phyloP scores from a whole-genome alignment of 257 asterid genomes.

The Vinca minor region DNA sequence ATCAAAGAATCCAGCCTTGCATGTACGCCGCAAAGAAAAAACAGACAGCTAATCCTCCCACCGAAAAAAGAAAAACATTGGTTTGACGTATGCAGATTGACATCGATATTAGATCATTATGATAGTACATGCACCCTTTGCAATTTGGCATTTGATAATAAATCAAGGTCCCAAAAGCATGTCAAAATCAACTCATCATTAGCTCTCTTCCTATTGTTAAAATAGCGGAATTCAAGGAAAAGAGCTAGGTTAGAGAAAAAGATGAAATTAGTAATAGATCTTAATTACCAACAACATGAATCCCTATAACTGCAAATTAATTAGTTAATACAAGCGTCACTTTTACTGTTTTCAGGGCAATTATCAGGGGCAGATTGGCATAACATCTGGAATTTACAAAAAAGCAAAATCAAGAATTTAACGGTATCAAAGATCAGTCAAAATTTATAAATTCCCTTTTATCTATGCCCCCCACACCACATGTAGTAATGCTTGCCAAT shows the following conservation, averaged over 20 bases:
- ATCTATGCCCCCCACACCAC: neutral
- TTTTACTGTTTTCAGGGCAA: neutral
- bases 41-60: neutral
- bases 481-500: neutral
- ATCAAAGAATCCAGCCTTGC: neutral
- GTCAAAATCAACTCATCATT: neutral
- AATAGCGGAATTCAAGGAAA: neutral
- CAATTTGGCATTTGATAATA: too few relatives aligned
- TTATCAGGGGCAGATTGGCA: neutral
- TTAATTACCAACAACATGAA: too few relatives aligned
- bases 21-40: neutral
- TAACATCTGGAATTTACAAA: too few relatives aligned
- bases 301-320: too few relatives aligned
- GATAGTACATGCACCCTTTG: neutral
- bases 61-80: too few relatives aligned
- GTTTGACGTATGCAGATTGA: conserved; percentile 2
- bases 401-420: neutral
- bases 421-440: neutral
- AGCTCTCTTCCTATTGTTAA: neutral
- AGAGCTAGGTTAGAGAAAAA: neutral
- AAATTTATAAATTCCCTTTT: too few relatives aligned
- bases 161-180: too few relatives aligned
- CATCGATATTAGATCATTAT: neutral
- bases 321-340: neutral
- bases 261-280: too few relatives aligned